phyloP scores from a whole-genome alignment of 805 yeast genomes.

The Pichia phayaonensis region DNA sequence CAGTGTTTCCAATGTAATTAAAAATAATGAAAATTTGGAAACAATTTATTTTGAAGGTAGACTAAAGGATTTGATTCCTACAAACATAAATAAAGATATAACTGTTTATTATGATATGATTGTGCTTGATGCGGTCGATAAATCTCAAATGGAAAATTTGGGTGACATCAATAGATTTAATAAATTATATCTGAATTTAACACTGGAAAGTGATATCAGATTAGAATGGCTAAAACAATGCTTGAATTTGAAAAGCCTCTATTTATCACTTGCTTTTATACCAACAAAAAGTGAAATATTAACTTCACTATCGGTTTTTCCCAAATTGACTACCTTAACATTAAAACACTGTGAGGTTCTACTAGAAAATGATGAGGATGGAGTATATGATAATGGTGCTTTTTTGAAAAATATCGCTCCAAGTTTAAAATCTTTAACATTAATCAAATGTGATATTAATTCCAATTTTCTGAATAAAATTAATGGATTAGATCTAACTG shows the following conservation, averaged over 20 bases:
- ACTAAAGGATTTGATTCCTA: conserved; percentile 1
- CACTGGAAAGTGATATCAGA: conserved; percentile 1
- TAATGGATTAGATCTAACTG: conserved; percentile 1
- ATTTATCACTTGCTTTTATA: conserved; percentile 7
- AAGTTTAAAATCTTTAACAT: conserved; percentile 10
- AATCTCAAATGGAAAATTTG: neutral
- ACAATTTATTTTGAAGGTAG: conserved; percentile 11
- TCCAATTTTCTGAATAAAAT: conserved; percentile 10
- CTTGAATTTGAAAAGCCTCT: conserved; percentile 10
- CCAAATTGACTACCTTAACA: neutral
- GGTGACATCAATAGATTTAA: conserved; percentile 1
- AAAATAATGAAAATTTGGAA: conserved; percentile 1
- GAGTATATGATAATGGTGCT: neutral
- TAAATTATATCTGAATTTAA: conserved; percentile 3
- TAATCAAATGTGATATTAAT: conserved; percentile 16
- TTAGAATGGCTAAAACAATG: conserved; percentile 11
- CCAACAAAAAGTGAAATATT: neutral
- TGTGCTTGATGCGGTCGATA: conserved; percentile 6
- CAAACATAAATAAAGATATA: neutral
- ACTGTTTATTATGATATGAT: conserved; percentile 6
- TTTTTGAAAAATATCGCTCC: neutral
- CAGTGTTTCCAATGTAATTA: conserved; percentile 3
- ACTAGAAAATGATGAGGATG: neutral
- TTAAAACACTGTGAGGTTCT: conserved; percentile 1
- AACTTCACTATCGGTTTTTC: neutral